Conservation (phyloP, 2,329 filamentous ascomycete species). For the Xylariales sp. region DNA sequence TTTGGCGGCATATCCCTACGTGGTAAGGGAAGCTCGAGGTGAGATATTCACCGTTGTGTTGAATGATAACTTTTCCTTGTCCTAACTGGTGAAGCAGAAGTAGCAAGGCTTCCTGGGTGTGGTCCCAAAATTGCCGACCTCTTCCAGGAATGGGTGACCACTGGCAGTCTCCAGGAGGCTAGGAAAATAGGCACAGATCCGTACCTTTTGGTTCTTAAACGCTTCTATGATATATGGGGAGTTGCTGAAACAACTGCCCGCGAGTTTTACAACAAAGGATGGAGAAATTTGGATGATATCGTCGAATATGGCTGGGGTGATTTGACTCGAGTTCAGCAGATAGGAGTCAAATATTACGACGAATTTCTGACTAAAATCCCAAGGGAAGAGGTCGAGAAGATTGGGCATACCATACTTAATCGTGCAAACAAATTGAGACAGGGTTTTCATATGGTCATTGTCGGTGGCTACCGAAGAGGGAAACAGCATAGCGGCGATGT, state of each 20-base stretch:
- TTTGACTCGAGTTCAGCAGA: conserved; percentile 79
- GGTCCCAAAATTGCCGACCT: conserved; percentile 73
- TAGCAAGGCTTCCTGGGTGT: conserved; percentile 68
- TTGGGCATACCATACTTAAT: conserved; percentile 56
- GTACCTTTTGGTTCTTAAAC: conserved; percentile 57
- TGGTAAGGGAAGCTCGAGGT: conserved; percentile 37
- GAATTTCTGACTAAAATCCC: conserved; percentile 73
- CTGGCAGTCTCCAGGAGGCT: conserved; percentile 59
- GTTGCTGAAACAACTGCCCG: conserved; percentile 77
- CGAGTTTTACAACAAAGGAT: conserved; percentile 75
- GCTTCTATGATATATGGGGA: conserved; percentile 89
- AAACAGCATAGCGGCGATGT: conserved; percentile 74
- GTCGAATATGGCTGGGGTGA: conserved; percentile 75
- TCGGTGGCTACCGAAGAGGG: conserved; percentile 78
- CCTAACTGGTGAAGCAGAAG: conserved; percentile 29
- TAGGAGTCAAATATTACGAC: conserved; percentile 90
- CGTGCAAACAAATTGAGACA: conserved; percentile 62
- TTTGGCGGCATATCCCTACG: conserved; percentile 72
- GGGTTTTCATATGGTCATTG: conserved; percentile 57
- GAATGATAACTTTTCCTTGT: not conserved
- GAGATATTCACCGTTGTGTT: conserved; percentile 32
- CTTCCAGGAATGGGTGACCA: conserved; percentile 67
- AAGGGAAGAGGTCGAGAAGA: conserved; percentile 67
- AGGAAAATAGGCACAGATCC: conserved; percentile 60
- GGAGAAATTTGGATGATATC: conserved; percentile 81